Base-by-base conservation (phyloP, 2,329 filamentous ascomycete species). In the Apiospora phragmitis region DNA sequence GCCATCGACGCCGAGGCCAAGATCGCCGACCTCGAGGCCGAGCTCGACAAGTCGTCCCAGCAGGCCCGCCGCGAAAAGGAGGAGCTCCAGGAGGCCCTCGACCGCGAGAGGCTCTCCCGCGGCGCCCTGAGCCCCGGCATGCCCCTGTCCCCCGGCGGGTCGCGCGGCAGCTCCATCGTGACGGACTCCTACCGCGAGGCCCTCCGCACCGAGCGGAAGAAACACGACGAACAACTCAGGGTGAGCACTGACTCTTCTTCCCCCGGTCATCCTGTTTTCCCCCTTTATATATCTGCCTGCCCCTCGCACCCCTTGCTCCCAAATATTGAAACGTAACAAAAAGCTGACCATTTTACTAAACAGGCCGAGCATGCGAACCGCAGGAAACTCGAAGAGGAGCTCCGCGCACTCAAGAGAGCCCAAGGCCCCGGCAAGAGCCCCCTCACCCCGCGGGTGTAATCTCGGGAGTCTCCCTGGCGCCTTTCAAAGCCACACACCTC, bases 1-100 rank as follows among this genome's bases (percentile, higher is more conserved):
- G 79, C 79, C 21, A 72, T 80, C 24, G 78, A 79, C 69, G 78
- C 77, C 70, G 79, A 80, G 72, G 77, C 78, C 72, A 79, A 77
- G 73, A 80, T 80, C 65, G 75, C 75, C 32, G 76, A 78, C 49
- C 73, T 80, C 24, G 79, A 80, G 69, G 68, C 70, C 21, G 75
- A 80, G 71, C 78, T 80, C 35, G 78, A 80, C 72, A 74, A 73
- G 67, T 74, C 74, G 65, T 77, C 29, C 26, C 67, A 74, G 71
- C 65, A 73, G 8, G 78, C 79, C 8, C 76, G 76, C 69, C 77
- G 76, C 70, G 78, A 80, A 70, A 79, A 79, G 72, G 76, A 80
- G 68, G 72, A 78, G 38, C 66, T 80, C 18, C 78, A 79, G 67
- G 78, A 80, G 16, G 75, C 78, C 42, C 75, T 80, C 62, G 79